Percentiles rank a stretch among this genome's conserved stretches.
phyloP scores from a whole-genome alignment of 2,329 filamentous ascomycete genomes.

The Teratosphaeriaceae sp. region DNA sequence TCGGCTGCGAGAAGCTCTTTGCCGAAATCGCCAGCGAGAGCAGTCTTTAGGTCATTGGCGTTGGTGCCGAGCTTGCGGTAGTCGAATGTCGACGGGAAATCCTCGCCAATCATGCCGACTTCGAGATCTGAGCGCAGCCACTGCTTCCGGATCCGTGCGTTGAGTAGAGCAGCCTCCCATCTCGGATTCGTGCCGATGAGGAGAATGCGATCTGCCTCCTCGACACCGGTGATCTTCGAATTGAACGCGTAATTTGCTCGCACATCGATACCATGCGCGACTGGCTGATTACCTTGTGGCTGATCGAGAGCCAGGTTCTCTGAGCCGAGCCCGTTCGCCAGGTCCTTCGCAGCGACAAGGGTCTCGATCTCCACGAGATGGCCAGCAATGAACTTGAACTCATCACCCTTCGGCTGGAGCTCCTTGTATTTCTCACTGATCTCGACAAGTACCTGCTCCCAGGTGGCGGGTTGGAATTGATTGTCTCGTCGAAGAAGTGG shows the following conservation, averaged over 20 bases:
- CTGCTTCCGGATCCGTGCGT: slow-evolving; percentile 95
- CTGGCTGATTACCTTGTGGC: slow-evolving; percentile 70
- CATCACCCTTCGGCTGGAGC: slow-evolving; percentile 77
- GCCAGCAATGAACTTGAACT: slow-evolving; percentile 93
- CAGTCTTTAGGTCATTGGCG: slow-evolving; percentile 72
- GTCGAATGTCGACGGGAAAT: slow-evolving; percentile 91
- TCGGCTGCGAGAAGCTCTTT: slow-evolving; percentile 85
- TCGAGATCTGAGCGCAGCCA: slow-evolving; percentile 94
- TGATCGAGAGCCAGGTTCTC: slow-evolving; percentile 94
- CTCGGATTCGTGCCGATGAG: slow-evolving; percentile 92
- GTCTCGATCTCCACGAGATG: slow-evolving; percentile 89
- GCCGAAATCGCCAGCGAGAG: slow-evolving; percentile 79
- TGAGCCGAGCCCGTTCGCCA: slow-evolving; percentile 92
- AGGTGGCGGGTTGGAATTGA: slow-evolving; percentile 86
- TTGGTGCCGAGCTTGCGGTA: slow-evolving; percentile 84
- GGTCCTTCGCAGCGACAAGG: slow-evolving; percentile 91
- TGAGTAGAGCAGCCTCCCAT: slow-evolving; percentile 90
- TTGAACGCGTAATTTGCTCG: slow-evolving; percentile 97
- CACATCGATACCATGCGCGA: slow-evolving; percentile 89
- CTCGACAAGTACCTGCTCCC: slow-evolving; percentile 91
- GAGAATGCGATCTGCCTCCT: slow-evolving; percentile 87
- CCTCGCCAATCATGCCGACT: slow-evolving; percentile 82
- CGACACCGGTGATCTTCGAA: slow-evolving; percentile 86
- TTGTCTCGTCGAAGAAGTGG: slow-evolving; percentile 82
- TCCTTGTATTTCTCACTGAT: slow-evolving; percentile 74